phyloP scores from a whole-genome alignment of 1,139 yeast species.

The Kluyveromyces sp. region DNA sequence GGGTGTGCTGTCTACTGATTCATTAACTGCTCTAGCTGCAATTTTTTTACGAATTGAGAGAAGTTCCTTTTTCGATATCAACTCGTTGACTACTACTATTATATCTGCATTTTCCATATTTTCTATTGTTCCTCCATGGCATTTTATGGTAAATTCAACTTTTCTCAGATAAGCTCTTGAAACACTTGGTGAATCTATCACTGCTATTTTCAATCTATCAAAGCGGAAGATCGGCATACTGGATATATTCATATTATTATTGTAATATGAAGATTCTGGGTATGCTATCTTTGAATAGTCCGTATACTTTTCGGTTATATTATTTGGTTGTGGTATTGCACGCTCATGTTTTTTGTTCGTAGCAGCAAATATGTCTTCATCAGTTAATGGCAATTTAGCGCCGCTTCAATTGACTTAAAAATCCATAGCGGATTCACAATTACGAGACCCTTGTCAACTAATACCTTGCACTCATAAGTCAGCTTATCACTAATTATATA shows the following conservation, averaged over 20 bases:
- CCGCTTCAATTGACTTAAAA: constrained; percentile 42
- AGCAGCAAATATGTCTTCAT: not conserved
- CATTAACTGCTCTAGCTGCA: constrained; percentile 16
- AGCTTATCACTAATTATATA: constrained; percentile 42
- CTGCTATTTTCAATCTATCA: constrained; percentile 24
- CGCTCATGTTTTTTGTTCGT: too few species aligned
- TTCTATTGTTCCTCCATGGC: constrained; percentile 25
- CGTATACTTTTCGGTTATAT: too few species aligned
- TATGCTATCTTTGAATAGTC: too few species aligned
- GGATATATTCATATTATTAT: too few species aligned
- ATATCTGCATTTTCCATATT: constrained; percentile 17
- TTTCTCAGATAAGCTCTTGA: constrained; percentile 6
- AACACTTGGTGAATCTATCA: constrained; percentile 16
- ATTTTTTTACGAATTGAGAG: constrained; percentile 18
- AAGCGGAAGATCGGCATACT: constrained; percentile 23
- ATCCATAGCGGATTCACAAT: constrained; percentile 61
- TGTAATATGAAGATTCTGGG: too few species aligned
- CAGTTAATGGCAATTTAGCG: constrained; percentile 11
- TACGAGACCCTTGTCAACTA: constrained; percentile 49
- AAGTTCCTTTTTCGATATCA: constrained; percentile 3
- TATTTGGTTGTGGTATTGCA: too few species aligned
- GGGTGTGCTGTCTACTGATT: constrained; percentile 18
- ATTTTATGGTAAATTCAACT: constrained; percentile 11
- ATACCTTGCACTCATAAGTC: constrained; percentile 40
- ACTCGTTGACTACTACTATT: constrained; percentile 17